Percentiles rank a stretch among this genome's conserved stretches.
phyloP scores from a whole-genome alignment of 192 early-diverging fungal genomes.

The Bifiguratus adelaidae region DNA sequence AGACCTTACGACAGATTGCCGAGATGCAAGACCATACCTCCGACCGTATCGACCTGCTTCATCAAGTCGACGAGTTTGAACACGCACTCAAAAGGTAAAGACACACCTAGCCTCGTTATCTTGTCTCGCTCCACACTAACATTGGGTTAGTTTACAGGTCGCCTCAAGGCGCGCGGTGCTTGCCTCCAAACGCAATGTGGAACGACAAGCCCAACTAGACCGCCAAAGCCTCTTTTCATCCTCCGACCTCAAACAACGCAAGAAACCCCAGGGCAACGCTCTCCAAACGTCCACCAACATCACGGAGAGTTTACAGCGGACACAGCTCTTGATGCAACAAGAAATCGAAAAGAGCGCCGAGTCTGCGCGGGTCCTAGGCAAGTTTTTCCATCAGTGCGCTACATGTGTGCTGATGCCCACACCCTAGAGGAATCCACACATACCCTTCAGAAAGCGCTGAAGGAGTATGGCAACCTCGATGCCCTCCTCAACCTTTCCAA shows the following conservation, averaged over 20 bases:
- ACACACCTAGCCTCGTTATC: neutral
- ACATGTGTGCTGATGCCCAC: neutral
- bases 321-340: conserved; percentile 48
- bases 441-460: conserved; percentile 25
- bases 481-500: conserved; percentile 41
- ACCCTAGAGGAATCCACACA: neutral
- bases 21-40: no score
- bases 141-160: conserved; percentile 30
- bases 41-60: no score
- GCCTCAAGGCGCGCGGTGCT: conserved; percentile 33
- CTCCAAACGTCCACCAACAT: conserved; percentile 41
- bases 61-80: conserved; percentile 35
- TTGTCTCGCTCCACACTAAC: neutral
- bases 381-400: no score
- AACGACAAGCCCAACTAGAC: conserved; percentile 26
- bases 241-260: conserved; percentile 13
- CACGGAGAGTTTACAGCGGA: conserved; percentile 44
- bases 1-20: no score
- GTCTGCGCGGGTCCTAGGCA: conserved; percentile 43
- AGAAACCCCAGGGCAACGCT: conserved; percentile 19
- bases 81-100: conserved; percentile 39
- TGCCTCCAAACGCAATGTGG: conserved; percentile 36
- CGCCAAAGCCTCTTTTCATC: conserved; percentile 24
- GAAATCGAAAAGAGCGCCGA: conserved; percentile 52
- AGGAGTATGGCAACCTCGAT: conserved; percentile 44